Evolutionary conservation across 345 rosid genomes (phyloP).

Genomic region (Populus ilicifolia): DNA sequence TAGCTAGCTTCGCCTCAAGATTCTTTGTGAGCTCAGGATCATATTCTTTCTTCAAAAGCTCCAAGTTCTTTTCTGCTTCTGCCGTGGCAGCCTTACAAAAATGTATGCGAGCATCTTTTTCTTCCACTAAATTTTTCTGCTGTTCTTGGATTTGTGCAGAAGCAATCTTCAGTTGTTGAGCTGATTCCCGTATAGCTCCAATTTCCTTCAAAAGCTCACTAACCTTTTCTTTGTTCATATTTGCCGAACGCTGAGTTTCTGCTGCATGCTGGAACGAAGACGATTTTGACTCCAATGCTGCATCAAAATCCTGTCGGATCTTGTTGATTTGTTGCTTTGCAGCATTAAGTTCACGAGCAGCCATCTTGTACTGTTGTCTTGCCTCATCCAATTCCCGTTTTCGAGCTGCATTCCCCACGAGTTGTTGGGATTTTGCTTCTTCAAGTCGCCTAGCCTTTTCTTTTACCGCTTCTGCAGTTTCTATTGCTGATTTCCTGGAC

Average conservation of each 20-base stretch:
- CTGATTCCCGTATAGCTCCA: slow-evolving; percentile 52
- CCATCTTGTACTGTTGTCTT: slow-evolving; percentile 49
- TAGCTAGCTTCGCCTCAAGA: slow-evolving; percentile 49
- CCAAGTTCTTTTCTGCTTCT: slow-evolving; percentile 45
- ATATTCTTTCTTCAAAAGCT: slow-evolving; percentile 35
- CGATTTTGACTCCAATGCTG: slow-evolving; percentile 55
- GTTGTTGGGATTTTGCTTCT: slow-evolving; percentile 38
- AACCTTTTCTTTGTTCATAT: slow-evolving; percentile 36
- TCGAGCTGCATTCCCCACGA: slow-evolving; percentile 27
- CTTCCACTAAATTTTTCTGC: slow-evolving; percentile 35
- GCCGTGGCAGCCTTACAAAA: slow-evolving; percentile 43
- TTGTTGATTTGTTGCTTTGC: slow-evolving; percentile 67
- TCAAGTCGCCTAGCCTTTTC: slow-evolving; percentile 56
- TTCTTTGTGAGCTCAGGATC: slow-evolving; percentile 43
- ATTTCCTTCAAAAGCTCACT: slow-evolving; percentile 59
- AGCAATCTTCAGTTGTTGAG: slow-evolving; percentile 48
- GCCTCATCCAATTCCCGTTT: slow-evolving; percentile 50
- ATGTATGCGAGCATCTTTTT: slow-evolving; percentile 39
- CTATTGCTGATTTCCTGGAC: slow-evolving; percentile 41
- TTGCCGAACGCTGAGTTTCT: slow-evolving; percentile 51
- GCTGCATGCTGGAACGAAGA: slow-evolving; percentile 61
- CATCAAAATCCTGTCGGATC: slow-evolving; percentile 72
- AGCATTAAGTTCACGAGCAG: slow-evolving; percentile 48
- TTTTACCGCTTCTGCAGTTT: slow-evolving; percentile 46
- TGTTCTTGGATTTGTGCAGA: slow-evolving; percentile 45